Evolutionary conservation across 2,329 filamentous ascomycete genomes (phyloP).

Genomic region (Torrubiella hemipterigena): DNA sequence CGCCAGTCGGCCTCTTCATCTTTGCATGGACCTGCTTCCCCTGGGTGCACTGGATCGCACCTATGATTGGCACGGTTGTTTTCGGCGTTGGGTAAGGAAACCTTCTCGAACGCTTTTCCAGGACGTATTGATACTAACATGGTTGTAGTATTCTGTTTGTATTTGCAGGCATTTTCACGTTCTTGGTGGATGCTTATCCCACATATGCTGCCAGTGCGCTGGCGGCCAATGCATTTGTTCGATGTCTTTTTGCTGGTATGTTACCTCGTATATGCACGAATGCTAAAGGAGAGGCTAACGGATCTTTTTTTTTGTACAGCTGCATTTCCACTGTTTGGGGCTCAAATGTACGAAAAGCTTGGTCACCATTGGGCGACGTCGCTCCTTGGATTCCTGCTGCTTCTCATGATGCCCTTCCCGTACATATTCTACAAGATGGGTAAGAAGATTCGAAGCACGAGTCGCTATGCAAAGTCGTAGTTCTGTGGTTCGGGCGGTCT

Average conservation of each 20-base stretch:
- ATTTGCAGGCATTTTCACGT: constrained; percentile 80
- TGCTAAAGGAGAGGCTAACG: no score
- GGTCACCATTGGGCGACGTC: constrained; percentile 60
- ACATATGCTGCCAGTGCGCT: constrained; percentile 65
- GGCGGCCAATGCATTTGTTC: constrained; percentile 71
- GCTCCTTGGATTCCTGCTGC: constrained; percentile 47
- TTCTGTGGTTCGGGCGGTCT: no score
- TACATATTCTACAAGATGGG: constrained; percentile 51
- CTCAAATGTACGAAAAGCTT: constrained; percentile 58
- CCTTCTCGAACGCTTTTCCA: constrained; percentile 3
- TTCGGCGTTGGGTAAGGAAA: constrained; percentile 57
- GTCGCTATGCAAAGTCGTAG: constrained; percentile 32
- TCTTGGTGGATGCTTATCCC: constrained; percentile 71
- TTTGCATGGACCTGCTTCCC: constrained; percentile 79
- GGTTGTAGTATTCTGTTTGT: constrained; percentile 55
- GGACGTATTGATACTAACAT: background rate
- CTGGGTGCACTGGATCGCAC: constrained; percentile 63
- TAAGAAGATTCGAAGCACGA: constrained; percentile 41
- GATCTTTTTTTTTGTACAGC: no score
- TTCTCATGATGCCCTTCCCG: constrained; percentile 53
- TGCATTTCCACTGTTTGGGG: constrained; percentile 63
- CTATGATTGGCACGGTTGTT: constrained; percentile 59
- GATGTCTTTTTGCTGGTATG: constrained; percentile 67
- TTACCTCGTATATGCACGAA: no score
- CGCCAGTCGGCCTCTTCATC: constrained; percentile 73